phyloP scores from a whole-genome alignment of 495 filamentous ascomycete species.

The Daldinia childiae region DNA sequence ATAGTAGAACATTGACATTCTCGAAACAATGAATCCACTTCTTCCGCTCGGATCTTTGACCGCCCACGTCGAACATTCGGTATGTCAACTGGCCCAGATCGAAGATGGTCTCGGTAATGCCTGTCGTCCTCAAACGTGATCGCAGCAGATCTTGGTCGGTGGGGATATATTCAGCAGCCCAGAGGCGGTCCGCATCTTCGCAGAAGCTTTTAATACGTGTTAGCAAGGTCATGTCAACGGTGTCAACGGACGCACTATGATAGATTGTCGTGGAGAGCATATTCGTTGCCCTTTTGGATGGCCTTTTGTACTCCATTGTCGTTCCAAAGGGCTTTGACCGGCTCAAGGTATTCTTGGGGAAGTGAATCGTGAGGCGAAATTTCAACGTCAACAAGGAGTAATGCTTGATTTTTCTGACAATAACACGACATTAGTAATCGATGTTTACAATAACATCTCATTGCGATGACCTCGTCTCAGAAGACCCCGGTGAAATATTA shows the following conservation, averaged over 20 bases:
- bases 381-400: slow-evolving; percentile 72
- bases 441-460: not conserved
- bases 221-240: slow-evolving; percentile 3
- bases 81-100: slow-evolving; percentile 95
- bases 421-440: slow-evolving; percentile 26
- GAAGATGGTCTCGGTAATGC: slow-evolving; percentile 97
- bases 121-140: slow-evolving; percentile 90
- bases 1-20: slow-evolving; percentile 91
- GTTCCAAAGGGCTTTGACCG: slow-evolving; percentile 85
- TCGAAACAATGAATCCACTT: slow-evolving; percentile 99
- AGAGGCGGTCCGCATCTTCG: slow-evolving; percentile 86
- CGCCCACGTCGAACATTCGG: slow-evolving; percentile 98
- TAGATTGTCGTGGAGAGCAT: slow-evolving; percentile 93
- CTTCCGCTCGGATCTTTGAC: slow-evolving; percentile 96
- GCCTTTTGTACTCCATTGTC: slow-evolving; percentile 86
- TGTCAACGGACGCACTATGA: slow-evolving; percentile 74
- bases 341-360: slow-evolving; percentile 72
- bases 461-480: slow-evolving; percentile 18
- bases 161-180: slow-evolving; percentile 87
- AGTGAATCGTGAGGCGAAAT: slow-evolving; percentile 79
- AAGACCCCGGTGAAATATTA: slow-evolving; percentile 40
- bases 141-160: slow-evolving; percentile 96
- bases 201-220: slow-evolving; percentile 74
- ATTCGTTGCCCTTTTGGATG: slow-evolving; percentile 92
- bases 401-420: slow-evolving; percentile 60